Evolutionary conservation across 1,139 yeast species (phyloP), one percentile per base, ranked within the genome.

Genomic region (Hanseniaspora gamundiae): DNA sequence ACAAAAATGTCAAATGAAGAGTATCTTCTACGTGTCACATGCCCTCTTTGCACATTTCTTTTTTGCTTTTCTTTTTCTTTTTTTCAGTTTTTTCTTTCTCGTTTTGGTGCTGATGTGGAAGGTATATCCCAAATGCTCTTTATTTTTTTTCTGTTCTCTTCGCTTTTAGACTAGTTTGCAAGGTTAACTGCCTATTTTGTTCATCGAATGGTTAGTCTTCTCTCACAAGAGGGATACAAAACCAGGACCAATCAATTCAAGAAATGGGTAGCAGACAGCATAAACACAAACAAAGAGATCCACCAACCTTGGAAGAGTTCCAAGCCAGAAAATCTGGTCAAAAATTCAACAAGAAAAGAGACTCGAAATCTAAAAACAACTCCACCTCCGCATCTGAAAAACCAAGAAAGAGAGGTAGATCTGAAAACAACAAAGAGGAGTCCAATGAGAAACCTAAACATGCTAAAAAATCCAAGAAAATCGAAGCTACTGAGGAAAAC

Each of bases 281-380:
- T 48, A 84, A 80, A 68, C 81, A 83, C 59, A 87, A 84, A 71
- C 96, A 87, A 67, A 88, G 85, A 29, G 83, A 74, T 48, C 96
- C 96, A 53, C 95, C 95, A 38, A 60, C 84, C 11, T 70, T 78
- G 51, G 97, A 87, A 39, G 95, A 87, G 57, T 80, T 87, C 60
- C 77, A 78, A 52, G 75, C 75, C 11, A 69, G 63, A 48, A 78
- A 76, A 53, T 27, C 31, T 22, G 29, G 40, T 21, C 35, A 40
- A 16, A 73, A 70, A 40, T 74, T 70, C 57, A 58, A 52, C 44
- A 60, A 59, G 48, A 53, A 58, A 43, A 57, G 52, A 44, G 51
- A 58, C 47, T 64, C 67, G 44, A 63, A 61, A 50, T 52, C 56
- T 16, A 54, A 52, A 45, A 41, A 47, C 49, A 48, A 42, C 57